These are phyloP conservation scores for Cladobotryum mycophilum DNA, from an alignment of 2,329 filamentous ascomycete genomes.

Conservation along the genomic window DNA sequence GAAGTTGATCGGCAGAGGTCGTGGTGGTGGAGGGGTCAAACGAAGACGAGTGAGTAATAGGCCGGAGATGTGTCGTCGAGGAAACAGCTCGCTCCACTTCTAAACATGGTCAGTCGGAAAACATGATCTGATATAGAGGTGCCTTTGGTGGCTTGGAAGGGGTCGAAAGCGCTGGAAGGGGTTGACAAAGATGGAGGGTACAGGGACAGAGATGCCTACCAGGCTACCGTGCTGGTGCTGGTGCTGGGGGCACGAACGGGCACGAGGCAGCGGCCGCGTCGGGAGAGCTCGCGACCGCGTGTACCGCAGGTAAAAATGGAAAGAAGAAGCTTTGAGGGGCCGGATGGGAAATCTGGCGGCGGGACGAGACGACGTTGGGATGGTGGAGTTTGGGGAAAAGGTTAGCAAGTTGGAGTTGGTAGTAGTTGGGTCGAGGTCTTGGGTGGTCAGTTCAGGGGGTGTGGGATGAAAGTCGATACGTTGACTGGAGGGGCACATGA, in stretches of 20 bases:
- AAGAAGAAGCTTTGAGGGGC: constrained; percentile 10
- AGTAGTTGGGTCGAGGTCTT: background rate
- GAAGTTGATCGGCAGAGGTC: constrained; percentile 13
- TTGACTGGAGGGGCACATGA: constrained; percentile 24
- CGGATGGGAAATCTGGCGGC: constrained; percentile 19
- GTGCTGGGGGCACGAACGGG: constrained; percentile 16
- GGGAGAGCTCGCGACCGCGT: constrained; percentile 24
- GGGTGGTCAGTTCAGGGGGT: constrained; percentile 9
- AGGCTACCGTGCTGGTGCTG: constrained; percentile 9
- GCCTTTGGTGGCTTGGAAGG: constrained; percentile 7
- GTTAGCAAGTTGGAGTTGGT: background rate
- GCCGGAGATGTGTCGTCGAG: constrained; percentile 2
- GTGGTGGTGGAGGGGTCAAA: background rate
- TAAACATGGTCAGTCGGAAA: constrained; percentile 17
- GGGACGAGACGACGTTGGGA: constrained; percentile 24
- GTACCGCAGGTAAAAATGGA: constrained; percentile 23
- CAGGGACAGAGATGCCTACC: constrained; percentile 12
- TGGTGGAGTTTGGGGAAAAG: constrained; percentile 18
- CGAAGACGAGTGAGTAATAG: constrained; percentile 5
- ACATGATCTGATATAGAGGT: constrained; percentile 12
- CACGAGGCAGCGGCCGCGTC: constrained; percentile 17
- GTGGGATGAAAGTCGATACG: constrained; percentile 17
- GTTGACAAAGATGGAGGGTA: constrained; percentile 8
- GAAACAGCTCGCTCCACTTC: constrained; percentile 9
- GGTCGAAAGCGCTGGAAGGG: background rate